phyloP scores from a whole-genome alignment of 805 yeast genomes.

The Candida patagonica region DNA sequence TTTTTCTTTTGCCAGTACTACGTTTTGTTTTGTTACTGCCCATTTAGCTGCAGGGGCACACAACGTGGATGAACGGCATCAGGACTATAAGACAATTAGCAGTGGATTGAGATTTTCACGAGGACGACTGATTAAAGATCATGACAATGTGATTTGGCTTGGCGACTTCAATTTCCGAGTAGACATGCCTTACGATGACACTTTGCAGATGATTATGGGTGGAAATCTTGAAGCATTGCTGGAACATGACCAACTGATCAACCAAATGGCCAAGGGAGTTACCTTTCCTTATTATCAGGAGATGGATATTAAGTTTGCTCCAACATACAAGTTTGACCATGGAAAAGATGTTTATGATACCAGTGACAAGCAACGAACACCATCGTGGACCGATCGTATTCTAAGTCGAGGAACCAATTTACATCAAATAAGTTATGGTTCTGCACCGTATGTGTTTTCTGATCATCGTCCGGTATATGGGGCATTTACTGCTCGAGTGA shows the following conservation, averaged over 20 bases:
- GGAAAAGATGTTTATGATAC: conserved; percentile 76
- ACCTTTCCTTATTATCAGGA: conserved; percentile 74
- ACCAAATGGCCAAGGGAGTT: conserved; percentile 61
- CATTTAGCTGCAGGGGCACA: conserved; percentile 90
- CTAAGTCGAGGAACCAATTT: conserved; percentile 52
- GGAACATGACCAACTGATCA: conserved; percentile 67
- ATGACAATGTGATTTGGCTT: conserved; percentile 83
- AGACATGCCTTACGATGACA: conserved; percentile 60
- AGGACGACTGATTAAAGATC: conserved; percentile 67
- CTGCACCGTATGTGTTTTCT: conserved; percentile 55
- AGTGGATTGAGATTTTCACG: conserved; percentile 73
- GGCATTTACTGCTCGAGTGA: conserved; percentile 56
- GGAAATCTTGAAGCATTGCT: conserved; percentile 44
- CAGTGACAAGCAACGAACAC: conserved; percentile 85
- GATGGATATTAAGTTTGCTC: conserved; percentile 64
- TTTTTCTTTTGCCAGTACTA: conserved; percentile 69
- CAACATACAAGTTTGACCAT: conserved; percentile 88
- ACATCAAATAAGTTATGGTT: conserved; percentile 58
- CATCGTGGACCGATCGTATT: conserved; percentile 95
- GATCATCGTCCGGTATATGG: conserved; percentile 94
- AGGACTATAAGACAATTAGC: conserved; percentile 68
- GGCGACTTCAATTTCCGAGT: conserved; percentile 92
- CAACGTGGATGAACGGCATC: conserved; percentile 76
- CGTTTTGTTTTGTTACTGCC: conserved; percentile 77
- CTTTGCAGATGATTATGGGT: conserved; percentile 43